These are phyloP conservation scores for Mycena indigotica DNA, from an alignment of 768 basidiomycete genomes.

Conservation along the genomic window DNA sequence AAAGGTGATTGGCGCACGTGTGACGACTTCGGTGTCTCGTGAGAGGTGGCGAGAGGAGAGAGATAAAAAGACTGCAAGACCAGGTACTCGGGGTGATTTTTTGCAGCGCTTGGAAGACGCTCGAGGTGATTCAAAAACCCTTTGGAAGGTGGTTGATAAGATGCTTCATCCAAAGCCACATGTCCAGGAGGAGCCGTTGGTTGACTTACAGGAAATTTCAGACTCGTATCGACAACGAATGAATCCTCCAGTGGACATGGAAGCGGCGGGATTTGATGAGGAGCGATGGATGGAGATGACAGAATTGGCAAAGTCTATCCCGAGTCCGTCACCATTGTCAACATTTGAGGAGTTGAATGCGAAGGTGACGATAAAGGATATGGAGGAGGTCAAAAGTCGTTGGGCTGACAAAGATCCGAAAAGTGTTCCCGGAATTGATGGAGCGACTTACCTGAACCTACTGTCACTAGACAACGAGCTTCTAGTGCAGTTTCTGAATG, in stretches of 20 bases:
- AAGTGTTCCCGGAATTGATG: background rate
- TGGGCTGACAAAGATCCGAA: background rate
- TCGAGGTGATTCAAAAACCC: background rate
- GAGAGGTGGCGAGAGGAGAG: background rate
- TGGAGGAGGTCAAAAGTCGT: background rate
- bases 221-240: background rate
- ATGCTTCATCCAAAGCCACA: background rate
- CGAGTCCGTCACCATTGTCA: background rate
- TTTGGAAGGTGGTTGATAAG: background rate
- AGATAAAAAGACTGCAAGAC: background rate
- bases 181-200: background rate
- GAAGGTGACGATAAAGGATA: background rate
- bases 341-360: background rate
- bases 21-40: background rate
- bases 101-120: background rate
- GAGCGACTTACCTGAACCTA: background rate
- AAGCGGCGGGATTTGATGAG: background rate
- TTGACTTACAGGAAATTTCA: background rate
- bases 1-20: background rate
- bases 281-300: background rate
- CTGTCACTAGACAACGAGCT: background rate
- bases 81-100: background rate
- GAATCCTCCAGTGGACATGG: background rate
- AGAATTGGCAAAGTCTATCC: background rate
- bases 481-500: background rate